These are phyloP conservation scores for Tuber borchii DNA, from an alignment of 495 filamentous ascomycete genomes.

Conservation along the genomic window DNA sequence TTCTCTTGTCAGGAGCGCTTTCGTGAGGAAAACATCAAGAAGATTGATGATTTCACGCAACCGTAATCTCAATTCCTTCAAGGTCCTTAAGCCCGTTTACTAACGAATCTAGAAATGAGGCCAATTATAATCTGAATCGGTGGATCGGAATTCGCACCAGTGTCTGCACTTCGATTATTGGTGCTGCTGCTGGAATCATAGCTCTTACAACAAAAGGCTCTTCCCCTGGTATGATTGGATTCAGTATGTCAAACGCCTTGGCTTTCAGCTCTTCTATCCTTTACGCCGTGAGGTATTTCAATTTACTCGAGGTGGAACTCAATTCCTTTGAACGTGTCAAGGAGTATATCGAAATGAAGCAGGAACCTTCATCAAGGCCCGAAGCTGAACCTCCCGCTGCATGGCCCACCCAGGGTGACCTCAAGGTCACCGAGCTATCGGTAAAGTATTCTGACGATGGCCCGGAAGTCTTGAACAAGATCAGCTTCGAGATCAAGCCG, in stretches of 20 bases:
- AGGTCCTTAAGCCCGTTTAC: not conserved
- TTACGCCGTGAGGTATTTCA: constrained; percentile 25
- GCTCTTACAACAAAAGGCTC: constrained; percentile 41
- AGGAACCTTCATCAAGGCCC: constrained; percentile 42
- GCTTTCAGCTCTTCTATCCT: constrained; percentile 29
- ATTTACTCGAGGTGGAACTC: constrained; percentile 24
- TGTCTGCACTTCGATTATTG: constrained; percentile 44
- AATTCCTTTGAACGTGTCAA: constrained; percentile 46
- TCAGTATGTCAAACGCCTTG: constrained; percentile 45
- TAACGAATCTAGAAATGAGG: constrained; percentile 28
- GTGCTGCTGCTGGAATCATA: constrained; percentile 44
- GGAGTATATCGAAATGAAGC: constrained; percentile 50
- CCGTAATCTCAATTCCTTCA: constrained; percentile 10
- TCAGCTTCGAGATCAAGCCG: constrained; percentile 45
- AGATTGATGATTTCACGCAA: constrained; percentile 32
- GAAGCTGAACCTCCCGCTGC: constrained; percentile 41
- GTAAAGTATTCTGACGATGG: constrained; percentile 45
- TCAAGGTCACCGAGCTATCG: constrained; percentile 45
- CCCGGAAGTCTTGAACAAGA: constrained; percentile 45
- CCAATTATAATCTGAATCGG: constrained; percentile 46
- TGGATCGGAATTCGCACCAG: constrained; percentile 45
- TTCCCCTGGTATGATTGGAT: constrained; percentile 45
- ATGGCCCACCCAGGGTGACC: constrained; percentile 46
- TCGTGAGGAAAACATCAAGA: constrained; percentile 33
- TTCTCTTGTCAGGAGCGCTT: constrained; percentile 40